Percentiles rank a stretch among this genome's conserved stretches.
Conservation (phyloP, 2,329 filamentous ascomycete genomes). For the Trichoderma koningii region DNA sequence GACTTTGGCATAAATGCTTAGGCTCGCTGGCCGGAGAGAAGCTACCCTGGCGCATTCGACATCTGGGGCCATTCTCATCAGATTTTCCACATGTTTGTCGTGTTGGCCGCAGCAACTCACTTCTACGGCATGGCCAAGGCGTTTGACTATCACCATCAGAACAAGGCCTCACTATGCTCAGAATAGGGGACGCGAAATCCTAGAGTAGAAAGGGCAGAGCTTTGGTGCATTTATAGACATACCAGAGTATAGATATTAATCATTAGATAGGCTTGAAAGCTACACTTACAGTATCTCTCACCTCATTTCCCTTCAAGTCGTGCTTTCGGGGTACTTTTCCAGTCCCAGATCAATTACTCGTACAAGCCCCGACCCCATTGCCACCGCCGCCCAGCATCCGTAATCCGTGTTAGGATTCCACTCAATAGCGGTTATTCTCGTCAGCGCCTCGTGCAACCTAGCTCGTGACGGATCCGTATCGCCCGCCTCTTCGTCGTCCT, state of each 20-base stretch:
- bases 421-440: slow-evolving; percentile 61
- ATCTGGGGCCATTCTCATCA: slow-evolving; percentile 94
- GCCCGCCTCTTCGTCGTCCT: slow-evolving; percentile 40
- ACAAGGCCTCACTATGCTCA: slow-evolving; percentile 55
- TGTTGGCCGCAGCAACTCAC: slow-evolving; percentile 80
- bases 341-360: slow-evolving; percentile 66
- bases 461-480: slow-evolving; percentile 46
- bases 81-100: slow-evolving; percentile 88
- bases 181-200: not conserved
- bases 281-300: slow-evolving; percentile 1
- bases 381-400: slow-evolving; percentile 67
- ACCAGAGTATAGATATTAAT: not conserved
- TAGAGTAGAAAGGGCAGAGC: not conserved
- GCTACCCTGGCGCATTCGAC: slow-evolving; percentile 77
- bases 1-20: slow-evolving; percentile 35
- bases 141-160: slow-evolving; percentile 80
- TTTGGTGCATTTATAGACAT: not conserved
- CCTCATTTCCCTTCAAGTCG: slow-evolving; percentile 15
- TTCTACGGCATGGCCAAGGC: slow-evolving; percentile 78
- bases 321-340: slow-evolving; percentile 34
- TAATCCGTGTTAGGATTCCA: slow-evolving; percentile 71
- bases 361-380: slow-evolving; percentile 67
- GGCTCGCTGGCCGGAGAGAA: slow-evolving; percentile 80
- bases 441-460: slow-evolving; percentile 62
- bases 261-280: not conserved